Evolutionary conservation across 2,329 filamentous ascomycete genomes (phyloP), one percentile per base, ranked within the genome.

Genomic region (Cladosporium sp.): DNA sequence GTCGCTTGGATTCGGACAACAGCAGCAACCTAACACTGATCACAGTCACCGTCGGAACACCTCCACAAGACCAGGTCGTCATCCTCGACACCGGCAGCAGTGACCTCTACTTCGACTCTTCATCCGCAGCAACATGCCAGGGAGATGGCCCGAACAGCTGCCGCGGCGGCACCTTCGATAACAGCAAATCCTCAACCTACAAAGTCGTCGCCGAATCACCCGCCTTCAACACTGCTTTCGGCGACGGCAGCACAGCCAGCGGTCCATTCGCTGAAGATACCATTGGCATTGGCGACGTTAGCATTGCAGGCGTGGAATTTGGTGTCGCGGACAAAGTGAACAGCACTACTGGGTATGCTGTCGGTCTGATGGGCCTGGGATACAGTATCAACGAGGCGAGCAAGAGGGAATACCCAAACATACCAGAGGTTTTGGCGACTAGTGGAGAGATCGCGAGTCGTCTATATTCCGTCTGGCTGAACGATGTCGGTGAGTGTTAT

Each of bases 81-180:
- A 73, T 76, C 58, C 70, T 77, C 59, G 76, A 77, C 59, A 76
- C 76, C 54, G 76, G 76, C 52, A 75, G 73, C 59, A 71, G 70
- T 32, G 76, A 77, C 52, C 72, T 76, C 12, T 76, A 75, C 65
- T 71, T 76, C 64, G 72, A 75, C 62, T 69, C 74, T 8, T 71
- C 72, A 2, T 58, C 66, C 26, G 71, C 75, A 4, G 34, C 63
- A 4, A 68, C 71, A 10, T 76, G 74, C 67, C 32, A 71, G 30
- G 57, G 54, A 15, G 66, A 66, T 26, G 67, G 68, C 3, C 60
- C 67, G 0, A 64, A 73, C 55, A 67, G 68, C 38, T 76, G 74
- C 63, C 71, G 71, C 47, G 75, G 74, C 24, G 74, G 75, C 38
- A 73, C 71, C 0, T 76, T 72, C 70, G 68, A 75, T 55, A 47